These are phyloP conservation scores for Strobilomyces dryophilus DNA, from an alignment of 768 basidiomycete genomes.

Conservation along the genomic window DNA sequence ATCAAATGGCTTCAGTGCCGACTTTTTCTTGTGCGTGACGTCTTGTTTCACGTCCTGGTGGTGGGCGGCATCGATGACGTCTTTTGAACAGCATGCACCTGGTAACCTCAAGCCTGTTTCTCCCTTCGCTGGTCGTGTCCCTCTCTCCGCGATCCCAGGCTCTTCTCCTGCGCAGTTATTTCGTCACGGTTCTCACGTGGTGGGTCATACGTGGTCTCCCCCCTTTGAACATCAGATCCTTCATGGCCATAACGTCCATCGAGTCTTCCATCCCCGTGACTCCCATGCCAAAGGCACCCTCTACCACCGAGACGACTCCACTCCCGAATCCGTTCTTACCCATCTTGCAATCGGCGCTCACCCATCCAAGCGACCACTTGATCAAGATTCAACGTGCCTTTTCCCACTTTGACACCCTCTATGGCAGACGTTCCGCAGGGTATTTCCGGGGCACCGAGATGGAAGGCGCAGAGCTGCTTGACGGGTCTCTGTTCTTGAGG, in stretches of 20 bases:
- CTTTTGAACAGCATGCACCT: constrained; percentile 20
- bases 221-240: constrained; percentile 24
- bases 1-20: constrained; percentile 38
- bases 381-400: constrained; percentile 32
- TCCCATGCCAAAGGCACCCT: neutral
- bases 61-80: neutral
- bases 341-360: constrained; percentile 35
- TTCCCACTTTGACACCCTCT: constrained; percentile 31
- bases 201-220: constrained; percentile 32
- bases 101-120: constrained; percentile 30
- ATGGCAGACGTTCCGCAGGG: constrained; percentile 23
- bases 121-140: constrained; percentile 22
- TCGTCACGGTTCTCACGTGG: constrained; percentile 21
- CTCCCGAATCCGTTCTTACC: constrained; percentile 38
- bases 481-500: constrained; percentile 35
- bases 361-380: constrained; percentile 33
- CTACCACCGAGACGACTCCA: constrained; percentile 11
- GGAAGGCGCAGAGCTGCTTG: constrained; percentile 29
- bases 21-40: constrained; percentile 49
- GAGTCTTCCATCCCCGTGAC: constrained; percentile 8
- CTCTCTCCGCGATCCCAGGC: constrained; percentile 16
- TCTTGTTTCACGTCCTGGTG: neutral
- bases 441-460: constrained; percentile 30
- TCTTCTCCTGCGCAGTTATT: constrained; percentile 28
- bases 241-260: constrained; percentile 27